Conservation (phyloP, 441 rosid genomes). For the Jatropha podagrica region DNA sequence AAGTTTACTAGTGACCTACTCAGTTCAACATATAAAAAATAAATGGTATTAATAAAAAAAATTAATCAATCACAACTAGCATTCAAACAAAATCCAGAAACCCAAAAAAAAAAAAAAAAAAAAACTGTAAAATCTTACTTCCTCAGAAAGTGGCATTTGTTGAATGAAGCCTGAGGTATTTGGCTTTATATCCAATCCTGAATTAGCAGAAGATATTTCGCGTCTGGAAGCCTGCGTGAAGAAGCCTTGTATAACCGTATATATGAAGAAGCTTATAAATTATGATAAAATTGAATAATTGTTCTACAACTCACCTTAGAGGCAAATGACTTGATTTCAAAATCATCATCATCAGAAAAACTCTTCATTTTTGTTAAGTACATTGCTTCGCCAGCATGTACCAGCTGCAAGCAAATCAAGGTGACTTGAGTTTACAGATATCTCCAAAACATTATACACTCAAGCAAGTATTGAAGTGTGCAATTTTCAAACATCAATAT, state of each 20-base stretch:
- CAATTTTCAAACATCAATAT: slow-evolving; percentile 5
- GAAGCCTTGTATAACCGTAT: slow-evolving; percentile 16
- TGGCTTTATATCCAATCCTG: slow-evolving; percentile 37
- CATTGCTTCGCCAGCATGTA: slow-evolving; percentile 58
- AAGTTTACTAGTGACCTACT: slow-evolving; percentile 8
- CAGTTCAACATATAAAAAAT: not conserved
- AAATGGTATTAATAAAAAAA: not conserved
- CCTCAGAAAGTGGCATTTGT: slow-evolving; percentile 24
- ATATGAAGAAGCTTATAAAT: slow-evolving; percentile 9
- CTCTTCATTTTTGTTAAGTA: slow-evolving; percentile 52
- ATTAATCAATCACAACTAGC: slow-evolving; percentile 4
- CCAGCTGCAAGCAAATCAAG: slow-evolving; percentile 48
- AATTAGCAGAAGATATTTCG: slow-evolving; percentile 48
- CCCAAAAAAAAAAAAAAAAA: slow-evolving; percentile 8
- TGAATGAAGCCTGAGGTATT: slow-evolving; percentile 35
- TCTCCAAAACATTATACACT: not conserved
- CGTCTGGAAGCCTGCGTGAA: slow-evolving; percentile 43
- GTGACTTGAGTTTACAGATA: slow-evolving; percentile 12
- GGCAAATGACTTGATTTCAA: slow-evolving; percentile 47
- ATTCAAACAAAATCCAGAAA: not conserved
- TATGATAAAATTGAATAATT: slow-evolving; percentile 13
- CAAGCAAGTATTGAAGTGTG: not conserved
- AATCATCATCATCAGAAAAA: slow-evolving; percentile 51
- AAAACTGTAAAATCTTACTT: slow-evolving; percentile 33
- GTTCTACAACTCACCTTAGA: slow-evolving; percentile 47